phyloP scores from a whole-genome alignment of 2,329 filamentous ascomycete species.

The Pseudocercospora fijiensis region DNA sequence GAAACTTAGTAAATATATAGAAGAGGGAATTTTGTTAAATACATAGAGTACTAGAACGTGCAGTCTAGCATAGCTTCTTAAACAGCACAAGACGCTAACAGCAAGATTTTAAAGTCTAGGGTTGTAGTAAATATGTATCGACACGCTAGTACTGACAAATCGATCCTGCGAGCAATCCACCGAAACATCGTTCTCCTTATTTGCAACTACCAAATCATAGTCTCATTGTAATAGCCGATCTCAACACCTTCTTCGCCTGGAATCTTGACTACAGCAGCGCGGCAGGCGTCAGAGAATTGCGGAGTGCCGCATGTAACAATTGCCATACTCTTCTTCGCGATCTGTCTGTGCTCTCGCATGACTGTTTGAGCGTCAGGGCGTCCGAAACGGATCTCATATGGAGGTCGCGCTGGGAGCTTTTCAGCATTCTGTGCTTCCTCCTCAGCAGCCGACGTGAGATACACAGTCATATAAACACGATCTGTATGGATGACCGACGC shows the following conservation, averaged over 20 bases:
- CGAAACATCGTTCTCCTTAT: neutral
- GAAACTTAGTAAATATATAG: too few relatives aligned
- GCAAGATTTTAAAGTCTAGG: too few relatives aligned
- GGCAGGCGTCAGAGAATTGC: conserved; percentile 25
- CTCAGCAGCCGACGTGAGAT: conserved; percentile 22
- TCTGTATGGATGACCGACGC: conserved; percentile 13
- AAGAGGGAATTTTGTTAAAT: too few relatives aligned
- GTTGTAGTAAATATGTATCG: too few relatives aligned
- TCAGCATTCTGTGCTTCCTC: conserved; percentile 6
- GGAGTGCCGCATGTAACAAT: conserved; percentile 26
- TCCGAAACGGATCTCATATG: conserved; percentile 19
- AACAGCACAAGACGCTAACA: too few relatives aligned
- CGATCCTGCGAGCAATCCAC: neutral
- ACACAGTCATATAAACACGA: conserved; percentile 25
- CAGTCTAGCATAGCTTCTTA: too few relatives aligned
- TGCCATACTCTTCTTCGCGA: conserved; percentile 20
- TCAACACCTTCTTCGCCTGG: conserved; percentile 20
- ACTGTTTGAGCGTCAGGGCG: conserved; percentile 25
- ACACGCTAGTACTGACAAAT: neutral
- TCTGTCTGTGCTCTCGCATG: conserved; percentile 20
- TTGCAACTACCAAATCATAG: conserved; percentile 10
- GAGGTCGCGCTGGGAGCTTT: conserved; percentile 6
- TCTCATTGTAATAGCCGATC: conserved; percentile 26
- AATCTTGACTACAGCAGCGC: conserved; percentile 23
- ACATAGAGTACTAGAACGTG: too few relatives aligned